A percentile compares a stretch with the other conserved stretches of the same genome.
Conservation (phyloP, 345 rosid genomes). For the Eucalyptus pauciflora region DNA sequence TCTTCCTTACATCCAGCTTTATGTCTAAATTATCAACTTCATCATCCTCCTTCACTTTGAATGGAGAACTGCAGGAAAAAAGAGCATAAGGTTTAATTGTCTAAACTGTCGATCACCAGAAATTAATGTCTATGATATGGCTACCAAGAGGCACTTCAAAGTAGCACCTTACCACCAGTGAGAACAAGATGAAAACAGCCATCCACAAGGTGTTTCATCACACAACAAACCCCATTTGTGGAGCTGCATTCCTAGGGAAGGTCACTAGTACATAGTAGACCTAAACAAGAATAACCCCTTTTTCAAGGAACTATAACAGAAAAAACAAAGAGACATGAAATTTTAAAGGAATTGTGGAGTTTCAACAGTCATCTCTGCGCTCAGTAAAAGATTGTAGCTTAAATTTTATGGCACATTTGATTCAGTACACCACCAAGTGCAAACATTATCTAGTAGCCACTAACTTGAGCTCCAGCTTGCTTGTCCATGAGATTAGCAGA, state of each 20-base stretch:
- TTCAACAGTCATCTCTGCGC: not conserved
- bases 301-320: not conserved
- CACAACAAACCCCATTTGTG: not conserved
- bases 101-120: not conserved
- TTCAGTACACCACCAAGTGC: not conserved
- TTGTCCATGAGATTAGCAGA: not conserved
- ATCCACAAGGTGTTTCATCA: not conserved
- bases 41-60: conserved; percentile 7
- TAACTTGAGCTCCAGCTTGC: not conserved
- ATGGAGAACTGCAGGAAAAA: conserved; percentile 1
- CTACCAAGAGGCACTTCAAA: not conserved
- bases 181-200: not conserved
- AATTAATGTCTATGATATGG: not conserved
- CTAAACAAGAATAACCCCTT: not conserved
- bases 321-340: not conserved
- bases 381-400: not conserved
- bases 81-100: not conserved
- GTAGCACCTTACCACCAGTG: not conserved
- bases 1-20: conserved; percentile 6
- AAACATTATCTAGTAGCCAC: not conserved
- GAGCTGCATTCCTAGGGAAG: not conserved
- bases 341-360: not conserved
- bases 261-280: not conserved
- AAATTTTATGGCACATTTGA: not conserved
- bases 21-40: conserved; percentile 7